Evolutionary conservation across 345 rosid species (phyloP), one percentile per base, ranked within the genome.

Genomic region (Carallia pectinifolia): DNA sequence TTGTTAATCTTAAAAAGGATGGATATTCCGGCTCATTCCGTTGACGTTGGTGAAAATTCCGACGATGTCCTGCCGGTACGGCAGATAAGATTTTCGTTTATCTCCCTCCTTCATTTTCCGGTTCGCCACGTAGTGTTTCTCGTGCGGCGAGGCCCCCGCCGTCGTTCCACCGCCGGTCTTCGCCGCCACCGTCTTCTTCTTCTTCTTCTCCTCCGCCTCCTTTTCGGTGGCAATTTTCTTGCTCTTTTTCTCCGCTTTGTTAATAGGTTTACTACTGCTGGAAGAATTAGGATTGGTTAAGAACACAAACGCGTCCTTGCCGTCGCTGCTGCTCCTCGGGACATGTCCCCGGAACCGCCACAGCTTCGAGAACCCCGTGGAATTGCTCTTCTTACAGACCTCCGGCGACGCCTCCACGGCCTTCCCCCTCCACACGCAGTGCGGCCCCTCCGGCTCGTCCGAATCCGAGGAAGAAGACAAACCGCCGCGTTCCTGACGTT

Each of bases 11-110:
- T 72, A 90, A 64, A 77, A 89, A 33, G 97, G 95, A 80, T 89
- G 97, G 27, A 91, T 79, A 61, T 89, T 91, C 78, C 72, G 78
- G 82, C 85, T 88, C 67, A 90, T 65, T 9, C 89, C 91, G 70
- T 78, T 84, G 0, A 83, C 86, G 68, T 77, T 86, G 8, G 97
- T 75, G 82, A 91, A 89, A 73, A 91, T 82, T 0, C 97, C 97
- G 23, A 89, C 82, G 36, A 84, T 69, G 33, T 75, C 87, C 7
- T 64, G 81, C 67, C 81, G 73, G 76, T 91, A 91, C 70, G 97
- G 94, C 73, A 89, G 75, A 40, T 87, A 86, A 53, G 95, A 77
- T 72, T 74, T 79, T 44, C 85, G 87, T 67, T 81, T 91, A 27
- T 71, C 81, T 63, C 77, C 81, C 53, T 84, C 88, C 77, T 68